Evolutionary conservation across 305 asterid genomes (phyloP), one percentile per base, ranked within the genome.

Genomic region (Fraxinus sp.): DNA sequence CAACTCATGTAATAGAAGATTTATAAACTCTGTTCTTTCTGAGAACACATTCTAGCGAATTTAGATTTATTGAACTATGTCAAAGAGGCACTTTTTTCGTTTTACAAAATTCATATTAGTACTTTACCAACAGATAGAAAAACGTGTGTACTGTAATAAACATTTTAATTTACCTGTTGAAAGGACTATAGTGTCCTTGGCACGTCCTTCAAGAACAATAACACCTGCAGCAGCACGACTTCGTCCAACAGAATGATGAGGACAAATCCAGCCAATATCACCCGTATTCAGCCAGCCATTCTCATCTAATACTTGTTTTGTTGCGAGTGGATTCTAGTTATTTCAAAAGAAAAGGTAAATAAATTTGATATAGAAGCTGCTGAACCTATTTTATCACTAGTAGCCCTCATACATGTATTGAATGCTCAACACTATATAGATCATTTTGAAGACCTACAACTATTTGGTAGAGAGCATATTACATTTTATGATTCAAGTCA

Each of bases 121-220:
- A 43, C 14, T 39, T 66, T 5, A 1, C 35, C 11, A 32, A 66
- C 74, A 66, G 18, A 22, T 26, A 32, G 4, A 83, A 32, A 80
- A 6, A 70, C 39, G 22, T 4, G 33, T 64, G 80, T 16, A 71
- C 71, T 18, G 26, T 39, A 68, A 4, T 28, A 49, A 71, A 52
- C 64, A 43, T 41, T 49, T 36, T 35, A 24, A 72, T 5, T 80
- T 79, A 96, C 98, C 98, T 30, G 98, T 91, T 20, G 87, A 89
- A 77, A 96, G 98, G 79, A 96, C 98, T 75, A 94, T 96, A 30
- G 98, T 96, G 86, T 96, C 98, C 87, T 96, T 96, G 20, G 97
- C 95, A 43, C 99, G 98, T 35, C 99, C 99, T 90, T 94, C 98
- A 35, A 96, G 98, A 85, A 94, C 97, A 87, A 96, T 84, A 52